These are phyloP conservation scores for Escovopsis sp. DNA, from an alignment of 2,329 filamentous ascomycete genomes.

Conservation along the genomic window DNA sequence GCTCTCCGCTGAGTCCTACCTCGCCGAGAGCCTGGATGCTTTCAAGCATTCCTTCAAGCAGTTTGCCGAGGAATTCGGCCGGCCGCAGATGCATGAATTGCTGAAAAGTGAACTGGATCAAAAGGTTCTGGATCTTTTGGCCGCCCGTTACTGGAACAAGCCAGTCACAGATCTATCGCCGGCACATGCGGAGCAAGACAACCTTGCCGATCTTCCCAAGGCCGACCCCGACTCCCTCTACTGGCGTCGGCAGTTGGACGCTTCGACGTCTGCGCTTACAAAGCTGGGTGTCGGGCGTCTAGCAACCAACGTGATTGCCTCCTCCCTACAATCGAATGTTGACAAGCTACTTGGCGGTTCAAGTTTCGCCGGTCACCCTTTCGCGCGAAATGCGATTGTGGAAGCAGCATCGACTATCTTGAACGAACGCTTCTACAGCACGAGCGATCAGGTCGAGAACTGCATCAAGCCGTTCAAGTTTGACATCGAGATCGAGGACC, in stretches of 20 bases:
- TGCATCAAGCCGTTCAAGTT: conserved; percentile 99
- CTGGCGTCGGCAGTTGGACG: conserved; percentile 90
- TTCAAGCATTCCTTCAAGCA: conserved; percentile 98
- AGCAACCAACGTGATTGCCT: conserved; percentile 81
- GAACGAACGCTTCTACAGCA: conserved; percentile 91
- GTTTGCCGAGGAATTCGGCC: conserved; percentile 79
- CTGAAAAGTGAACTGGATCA: conserved; percentile 90
- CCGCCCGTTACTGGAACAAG: conserved; percentile 94
- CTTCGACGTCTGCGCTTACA: conserved; percentile 76
- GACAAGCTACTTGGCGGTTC: conserved; percentile 65
- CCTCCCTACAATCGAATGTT: conserved; percentile 72
- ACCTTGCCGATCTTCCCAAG: conserved; percentile 64
- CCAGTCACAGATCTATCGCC: conserved; percentile 71
- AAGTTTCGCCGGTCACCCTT: conserved; percentile 80
- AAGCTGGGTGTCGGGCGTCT: conserved; percentile 88
- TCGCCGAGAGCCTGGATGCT: conserved; percentile 84
- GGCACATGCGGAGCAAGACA: conserved; percentile 52
- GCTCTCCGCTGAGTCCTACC: conserved; percentile 86
- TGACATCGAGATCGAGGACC: conserved; percentile 84
- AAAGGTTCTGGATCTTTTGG: conserved; percentile 81
- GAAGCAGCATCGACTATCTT: conserved; percentile 82
- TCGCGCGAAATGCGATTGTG: conserved; percentile 81
- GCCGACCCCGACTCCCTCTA: conserved; percentile 74
- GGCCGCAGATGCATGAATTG: conserved; percentile 75
- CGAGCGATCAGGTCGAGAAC: conserved; percentile 94